These are phyloP conservation scores for Periconia macrospinosa DNA, from an alignment of 2,329 filamentous ascomycete genomes.

Conservation along the genomic window DNA sequence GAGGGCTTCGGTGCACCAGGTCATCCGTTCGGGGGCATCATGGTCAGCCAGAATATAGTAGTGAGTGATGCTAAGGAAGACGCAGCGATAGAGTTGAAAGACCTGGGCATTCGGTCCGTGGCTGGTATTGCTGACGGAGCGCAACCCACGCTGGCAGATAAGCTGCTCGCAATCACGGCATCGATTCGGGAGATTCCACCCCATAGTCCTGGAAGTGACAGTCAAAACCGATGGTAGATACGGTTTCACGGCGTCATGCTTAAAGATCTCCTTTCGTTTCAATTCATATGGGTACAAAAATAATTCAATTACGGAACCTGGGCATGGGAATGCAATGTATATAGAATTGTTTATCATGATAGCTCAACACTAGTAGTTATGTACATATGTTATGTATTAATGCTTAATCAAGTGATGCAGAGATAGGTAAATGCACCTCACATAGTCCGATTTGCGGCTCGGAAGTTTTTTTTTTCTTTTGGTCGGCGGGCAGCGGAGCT, in stretches of 20 bases:
- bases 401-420: no score
- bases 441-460: neutral
- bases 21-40: slow-evolving; percentile 40
- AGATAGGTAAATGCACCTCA: no score
- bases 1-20: slow-evolving; percentile 7
- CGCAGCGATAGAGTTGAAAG: slow-evolving; percentile 29
- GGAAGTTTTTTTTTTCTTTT: slow-evolving; percentile 1
- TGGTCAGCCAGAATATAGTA: slow-evolving; percentile 41
- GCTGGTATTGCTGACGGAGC: slow-evolving; percentile 41
- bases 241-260: neutral
- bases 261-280: no score
- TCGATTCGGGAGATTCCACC: slow-evolving; percentile 25
- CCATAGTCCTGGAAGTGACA: slow-evolving; percentile 1
- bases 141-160: slow-evolving; percentile 46
- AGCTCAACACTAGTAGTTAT: neutral
- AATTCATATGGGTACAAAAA: no score
- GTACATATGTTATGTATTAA: no score
- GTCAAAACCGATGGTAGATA: neutral
- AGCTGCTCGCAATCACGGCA: slow-evolving; percentile 33
- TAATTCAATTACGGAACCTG: no score
- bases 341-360: neutral
- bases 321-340: neutral
- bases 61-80: slow-evolving; percentile 29
- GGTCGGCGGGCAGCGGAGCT: neutral
- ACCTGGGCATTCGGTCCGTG: slow-evolving; percentile 37